A percentile compares a stretch with the other conserved stretches of the same genome.
Conservation (phyloP, 441 rosid genomes). For the Syzygium syzygioides region DNA sequence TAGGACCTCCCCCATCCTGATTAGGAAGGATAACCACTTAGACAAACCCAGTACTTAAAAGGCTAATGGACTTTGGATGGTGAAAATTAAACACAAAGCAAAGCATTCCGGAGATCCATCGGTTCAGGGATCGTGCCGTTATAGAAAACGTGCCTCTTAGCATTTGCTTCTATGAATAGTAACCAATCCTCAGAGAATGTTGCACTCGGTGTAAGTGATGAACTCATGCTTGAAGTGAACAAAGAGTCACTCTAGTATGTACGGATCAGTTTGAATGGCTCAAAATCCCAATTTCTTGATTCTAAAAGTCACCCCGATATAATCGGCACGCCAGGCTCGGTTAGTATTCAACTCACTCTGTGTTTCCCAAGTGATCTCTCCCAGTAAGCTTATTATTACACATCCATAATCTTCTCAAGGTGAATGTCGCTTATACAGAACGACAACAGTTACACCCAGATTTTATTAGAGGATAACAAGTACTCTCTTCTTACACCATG, state of each 20-base stretch:
- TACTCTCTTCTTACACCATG: neutral
- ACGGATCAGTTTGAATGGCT: too few species aligned
- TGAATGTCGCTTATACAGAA: neutral
- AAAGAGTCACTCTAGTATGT: too few species aligned
- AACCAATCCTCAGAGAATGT: neutral
- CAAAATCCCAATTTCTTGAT: too few species aligned
- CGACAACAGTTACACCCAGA: neutral
- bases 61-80: neutral
- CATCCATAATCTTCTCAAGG: neutral
- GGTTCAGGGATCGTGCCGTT: too few species aligned
- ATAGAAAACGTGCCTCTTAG: too few species aligned
- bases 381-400: neutral
- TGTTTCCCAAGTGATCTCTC: neutral
- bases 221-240: neutral
- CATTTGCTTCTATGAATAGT: neutral
- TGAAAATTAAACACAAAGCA: neutral
- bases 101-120: too few species aligned
- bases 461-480: neutral
- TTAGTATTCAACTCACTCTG: neutral
- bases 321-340: neutral
- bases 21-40: too few species aligned
- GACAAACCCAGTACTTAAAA: too few species aligned
- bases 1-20: too few species aligned
- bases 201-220: neutral
- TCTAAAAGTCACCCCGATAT: too few species aligned